Conservation (phyloP, 2,329 filamentous ascomycete genomes). For the Aspergillus neotritici region DNA sequence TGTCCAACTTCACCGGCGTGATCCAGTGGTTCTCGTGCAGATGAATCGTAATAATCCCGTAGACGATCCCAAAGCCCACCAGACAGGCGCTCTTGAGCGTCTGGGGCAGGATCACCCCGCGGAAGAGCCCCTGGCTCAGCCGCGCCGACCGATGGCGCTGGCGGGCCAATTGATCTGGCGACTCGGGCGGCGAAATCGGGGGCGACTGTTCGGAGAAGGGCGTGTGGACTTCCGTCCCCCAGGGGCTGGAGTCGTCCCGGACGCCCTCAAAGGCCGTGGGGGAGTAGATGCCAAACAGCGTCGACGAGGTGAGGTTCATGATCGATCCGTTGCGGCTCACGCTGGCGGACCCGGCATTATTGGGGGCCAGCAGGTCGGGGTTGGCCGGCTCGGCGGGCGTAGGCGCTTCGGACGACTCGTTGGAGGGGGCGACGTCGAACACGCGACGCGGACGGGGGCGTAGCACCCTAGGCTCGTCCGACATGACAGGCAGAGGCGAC, state of each 20-base stretch:
- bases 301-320: conserved; percentile 81
- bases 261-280: conserved; percentile 54
- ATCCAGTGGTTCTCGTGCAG: conserved; percentile 65
- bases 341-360: conserved; percentile 33
- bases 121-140: conserved; percentile 34
- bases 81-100: conserved; percentile 58
- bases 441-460: conserved; percentile 67
- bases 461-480: conserved; percentile 50
- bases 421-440: conserved; percentile 56
- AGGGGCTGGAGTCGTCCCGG: conserved; percentile 63
- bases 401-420: conserved; percentile 38
- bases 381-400: conserved; percentile 36
- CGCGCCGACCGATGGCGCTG: conserved; percentile 29
- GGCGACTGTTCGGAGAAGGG: conserved; percentile 46
- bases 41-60: conserved; percentile 74
- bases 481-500: conserved; percentile 21
- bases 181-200: conserved; percentile 33
- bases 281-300: conserved; percentile 86
- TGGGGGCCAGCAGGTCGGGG: conserved; percentile 31
- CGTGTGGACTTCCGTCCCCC: conserved; percentile 71
- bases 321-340: conserved; percentile 69
- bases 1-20: conserved; percentile 56
- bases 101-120: conserved; percentile 49
- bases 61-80: conserved; percentile 73
- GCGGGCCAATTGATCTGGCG: conserved; percentile 22